These are phyloP conservation scores for Apiospora sp. DNA, from an alignment of 2,329 filamentous ascomycete species.

Conservation along the genomic window DNA sequence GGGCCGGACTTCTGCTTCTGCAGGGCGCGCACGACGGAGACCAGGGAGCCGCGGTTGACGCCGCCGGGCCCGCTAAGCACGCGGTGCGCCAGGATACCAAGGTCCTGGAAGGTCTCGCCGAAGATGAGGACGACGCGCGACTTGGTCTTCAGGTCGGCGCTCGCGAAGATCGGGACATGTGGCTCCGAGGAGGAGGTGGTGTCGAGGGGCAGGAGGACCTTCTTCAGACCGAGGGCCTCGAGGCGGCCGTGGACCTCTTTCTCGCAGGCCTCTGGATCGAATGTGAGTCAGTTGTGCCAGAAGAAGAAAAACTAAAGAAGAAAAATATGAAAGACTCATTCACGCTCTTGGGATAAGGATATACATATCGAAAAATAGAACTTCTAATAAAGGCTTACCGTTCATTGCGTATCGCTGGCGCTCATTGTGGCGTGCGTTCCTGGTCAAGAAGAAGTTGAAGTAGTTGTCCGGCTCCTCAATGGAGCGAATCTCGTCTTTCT, in stretches of 20 bases:
- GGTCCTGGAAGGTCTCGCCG: slow-evolving; percentile 74
- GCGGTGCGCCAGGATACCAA: slow-evolving; percentile 79
- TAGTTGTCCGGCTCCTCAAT: slow-evolving; percentile 72
- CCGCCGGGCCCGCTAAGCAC: slow-evolving; percentile 69
- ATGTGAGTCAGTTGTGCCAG: background rate
- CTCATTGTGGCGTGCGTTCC: slow-evolving; percentile 79
- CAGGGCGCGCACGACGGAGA: slow-evolving; percentile 66
- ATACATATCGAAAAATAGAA: background rate
- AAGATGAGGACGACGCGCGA: slow-evolving; percentile 77
- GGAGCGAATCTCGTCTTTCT: slow-evolving; percentile 76
- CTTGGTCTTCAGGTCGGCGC: slow-evolving; percentile 59
- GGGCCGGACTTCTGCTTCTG: slow-evolving; percentile 41
- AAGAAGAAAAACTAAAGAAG: background rate
- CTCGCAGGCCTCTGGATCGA: slow-evolving; percentile 65
- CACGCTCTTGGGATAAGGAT: background rate
- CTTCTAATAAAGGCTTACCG: slow-evolving; percentile 53
- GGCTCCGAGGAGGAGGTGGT: slow-evolving; percentile 53
- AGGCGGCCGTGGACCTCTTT: slow-evolving; percentile 70
- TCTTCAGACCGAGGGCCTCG: slow-evolving; percentile 63
- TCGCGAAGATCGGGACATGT: slow-evolving; percentile 74
- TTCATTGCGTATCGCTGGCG: slow-evolving; percentile 79
- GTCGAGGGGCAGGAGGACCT: slow-evolving; percentile 67
- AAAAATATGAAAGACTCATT: no score
- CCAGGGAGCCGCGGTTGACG: slow-evolving; percentile 73
- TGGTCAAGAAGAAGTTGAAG: slow-evolving; percentile 78